Percentiles rank a stretch among this genome's conserved stretches.
Evolutionary conservation across 169 alveolate genomes (phyloP).

Genomic region (Theileria luwenshuni): DNA sequence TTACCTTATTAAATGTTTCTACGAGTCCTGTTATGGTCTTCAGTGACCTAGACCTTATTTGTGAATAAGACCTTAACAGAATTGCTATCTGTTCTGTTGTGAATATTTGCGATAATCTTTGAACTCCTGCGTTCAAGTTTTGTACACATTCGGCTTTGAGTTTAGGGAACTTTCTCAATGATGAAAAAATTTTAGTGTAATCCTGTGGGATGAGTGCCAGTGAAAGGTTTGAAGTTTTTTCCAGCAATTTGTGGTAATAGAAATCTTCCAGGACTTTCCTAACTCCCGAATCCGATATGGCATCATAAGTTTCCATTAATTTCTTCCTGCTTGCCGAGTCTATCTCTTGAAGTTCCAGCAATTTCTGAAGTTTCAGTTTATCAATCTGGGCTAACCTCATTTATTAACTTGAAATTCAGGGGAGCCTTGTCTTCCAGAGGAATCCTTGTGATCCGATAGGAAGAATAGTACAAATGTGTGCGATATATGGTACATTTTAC

Average conservation of each 20-base stretch:
- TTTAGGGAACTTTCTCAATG: constrained; percentile 10
- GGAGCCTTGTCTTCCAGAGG: constrained; percentile 29
- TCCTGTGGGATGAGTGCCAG: constrained; percentile 52
- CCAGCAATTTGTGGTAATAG: constrained; percentile 31
- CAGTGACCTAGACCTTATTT: constrained; percentile 39
- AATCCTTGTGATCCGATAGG: constrained; percentile 47
- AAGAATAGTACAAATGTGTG: constrained; percentile 5
- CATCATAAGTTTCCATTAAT: constrained; percentile 30
- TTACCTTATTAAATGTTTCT: constrained; percentile 48
- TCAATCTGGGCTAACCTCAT: background rate
- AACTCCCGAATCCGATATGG: constrained; percentile 19
- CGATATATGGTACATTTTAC: constrained; percentile 1
- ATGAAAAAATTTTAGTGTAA: constrained; percentile 18
- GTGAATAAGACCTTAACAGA: constrained; percentile 38
- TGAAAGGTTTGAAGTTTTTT: constrained; percentile 27
- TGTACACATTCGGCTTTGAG: constrained; percentile 14
- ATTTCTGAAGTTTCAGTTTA: constrained; percentile 1
- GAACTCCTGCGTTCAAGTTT: constrained; percentile 30
- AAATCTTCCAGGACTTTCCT: constrained; percentile 18
- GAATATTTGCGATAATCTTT: constrained; percentile 30
- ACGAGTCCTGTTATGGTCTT: constrained; percentile 41
- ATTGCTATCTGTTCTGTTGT: constrained; percentile 44
- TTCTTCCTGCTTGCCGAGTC: constrained; percentile 28
- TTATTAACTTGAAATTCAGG: constrained; percentile 6
- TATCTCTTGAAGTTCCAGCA: constrained; percentile 34